Base-by-base conservation (phyloP, 208 protist genomes). In the Crithidia bombi region DNA sequence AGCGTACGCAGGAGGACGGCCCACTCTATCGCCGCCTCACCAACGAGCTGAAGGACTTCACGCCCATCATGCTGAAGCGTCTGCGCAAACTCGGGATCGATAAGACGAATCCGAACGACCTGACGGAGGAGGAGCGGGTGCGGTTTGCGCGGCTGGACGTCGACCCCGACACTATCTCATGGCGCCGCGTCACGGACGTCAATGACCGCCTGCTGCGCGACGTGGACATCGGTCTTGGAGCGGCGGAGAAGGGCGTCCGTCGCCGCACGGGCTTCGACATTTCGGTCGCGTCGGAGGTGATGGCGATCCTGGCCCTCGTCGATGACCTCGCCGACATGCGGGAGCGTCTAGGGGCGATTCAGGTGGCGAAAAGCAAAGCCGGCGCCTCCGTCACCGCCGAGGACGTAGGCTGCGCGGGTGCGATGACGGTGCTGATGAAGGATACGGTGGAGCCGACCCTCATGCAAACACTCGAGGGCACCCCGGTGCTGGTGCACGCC, bases 381-480 rank as follows among this genome's bases (percentile, higher is more conserved):
- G 94, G 94, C 21, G 84, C 83, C 19, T 69, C 91, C 17, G 85
- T 99, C 21, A 98, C 93, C 21, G 90, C 93, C 56, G 90, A 97
- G 72, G 91, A 97, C 75, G 91, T 97, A 57, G 90, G 92, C 69
- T 96, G 91, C 49, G 84, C 91, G 7, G 92, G 96, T 26, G 97
- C 98, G 23, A 91, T 99, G 78, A 84, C 96, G 28, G 97, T 98
- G 26, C 81, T 99, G 19, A 98, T 99, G 96, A 98, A 97, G 74
- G 97, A 99, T 59, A 68, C 96, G 49, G 77, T 99, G 52, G 90
- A 96, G 68, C 98, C 98, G 49, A 99, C 91, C 38, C 79, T 99
- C n/a, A 99, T 99, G 97, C 98, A 99, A 82, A 99, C 97, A 7
- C 76, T 99, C 23, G 98, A 99, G 83, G 93, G 91, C 51, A 98